Base-by-base conservation (phyloP, 495 filamentous ascomycete species). In the Cairneyella variabilis region DNA sequence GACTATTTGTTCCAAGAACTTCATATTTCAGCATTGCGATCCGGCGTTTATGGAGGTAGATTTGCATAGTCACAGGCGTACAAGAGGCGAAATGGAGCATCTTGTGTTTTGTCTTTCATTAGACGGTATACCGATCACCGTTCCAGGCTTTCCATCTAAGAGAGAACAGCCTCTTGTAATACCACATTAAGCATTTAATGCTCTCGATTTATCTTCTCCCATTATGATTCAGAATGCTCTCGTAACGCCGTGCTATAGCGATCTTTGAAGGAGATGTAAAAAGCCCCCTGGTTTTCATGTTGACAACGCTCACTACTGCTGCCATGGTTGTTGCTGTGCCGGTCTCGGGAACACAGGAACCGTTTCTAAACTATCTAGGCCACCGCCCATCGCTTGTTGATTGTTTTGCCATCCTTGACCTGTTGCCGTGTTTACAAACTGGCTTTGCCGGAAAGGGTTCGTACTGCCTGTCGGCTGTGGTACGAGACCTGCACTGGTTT, bases 361-460 rank as follows among this genome's bases (percentile, higher is more conserved):
- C 3, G 91, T 92, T 16, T 84, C 80, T 49, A 96, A 48, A 51
- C 88, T 82, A 68, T 95, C 88, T 50, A 92, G 69, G 1, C 92
- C 93, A 37, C 92, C 91, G 61, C 96, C 87, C 10, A 91, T 93
- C 3, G 88, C 83, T 67, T 88, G 81, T 48, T 82, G 82, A 34
- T 77, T 77, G 48, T 83, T 75, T 60, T 95, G 91, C 89, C 93
- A 96, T 12, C 88, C 86, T 65, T 85, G 76, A 0, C 91, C 91
- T 2, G 89, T 96, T 30, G 83, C 78, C 61, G 92, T 88, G 60
- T 95, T 91, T 28, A 93, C 83, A 59, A 96, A 95, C 0, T 83
- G 79, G 46, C 84, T 86, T 66, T 96, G 90, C 8, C 92, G 80
- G 80, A 97, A 97, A 1, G 92, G 92, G 66, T 97, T 97, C 14